A percentile compares a stretch with the other conserved stretches of the same genome.
These are phyloP conservation scores for Cryptococcus sp. DNA, from an alignment of 1,284 basidiomycete genomes.

Conservation along the genomic window DNA sequence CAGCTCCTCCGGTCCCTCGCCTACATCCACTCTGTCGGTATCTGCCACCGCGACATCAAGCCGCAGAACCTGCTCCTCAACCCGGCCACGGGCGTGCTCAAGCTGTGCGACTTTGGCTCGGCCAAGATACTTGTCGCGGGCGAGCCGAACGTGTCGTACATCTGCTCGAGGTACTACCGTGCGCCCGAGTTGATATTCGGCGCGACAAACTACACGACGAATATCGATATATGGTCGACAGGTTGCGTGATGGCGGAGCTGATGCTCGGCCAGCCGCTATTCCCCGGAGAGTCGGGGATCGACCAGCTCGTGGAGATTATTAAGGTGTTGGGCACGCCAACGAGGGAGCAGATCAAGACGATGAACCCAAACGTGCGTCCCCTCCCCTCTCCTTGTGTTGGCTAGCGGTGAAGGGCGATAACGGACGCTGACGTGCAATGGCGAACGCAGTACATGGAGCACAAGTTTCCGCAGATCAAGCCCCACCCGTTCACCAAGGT, in stretches of 20 bases:
- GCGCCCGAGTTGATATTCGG: conserved; percentile 99
- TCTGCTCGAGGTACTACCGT: conserved; percentile 99
- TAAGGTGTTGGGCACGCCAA: conserved; percentile 98
- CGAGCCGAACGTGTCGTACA: conserved; percentile 99
- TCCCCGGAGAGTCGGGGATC: conserved; percentile 99
- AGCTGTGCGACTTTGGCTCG: conserved; percentile 98
- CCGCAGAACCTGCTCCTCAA: conserved; percentile 97
- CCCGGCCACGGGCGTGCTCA: conserved; percentile 91
- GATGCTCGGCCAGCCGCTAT: conserved; percentile 97
- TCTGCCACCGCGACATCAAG: conserved; percentile 97
- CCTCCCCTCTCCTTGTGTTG: neutral
- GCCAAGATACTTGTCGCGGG: conserved; percentile 97
- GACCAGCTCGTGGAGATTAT: conserved; percentile 99
- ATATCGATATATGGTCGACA: conserved; percentile 99
- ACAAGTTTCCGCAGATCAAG: conserved; percentile 99
- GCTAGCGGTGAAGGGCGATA: too few species aligned
- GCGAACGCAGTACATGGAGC: conserved; percentile 83
- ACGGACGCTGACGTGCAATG: neutral
- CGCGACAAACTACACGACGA: conserved; percentile 99
- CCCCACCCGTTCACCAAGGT: conserved; percentile 96
- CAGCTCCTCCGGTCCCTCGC: conserved; percentile 87
- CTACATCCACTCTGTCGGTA: conserved; percentile 97
- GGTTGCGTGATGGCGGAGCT: conserved; percentile 99
- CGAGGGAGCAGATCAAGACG: conserved; percentile 99
- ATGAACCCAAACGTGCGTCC: conserved; percentile 86